phyloP scores from a whole-genome alignment of 2,329 filamentous ascomycete genomes.

The Talaromyces albobiverticillius region DNA sequence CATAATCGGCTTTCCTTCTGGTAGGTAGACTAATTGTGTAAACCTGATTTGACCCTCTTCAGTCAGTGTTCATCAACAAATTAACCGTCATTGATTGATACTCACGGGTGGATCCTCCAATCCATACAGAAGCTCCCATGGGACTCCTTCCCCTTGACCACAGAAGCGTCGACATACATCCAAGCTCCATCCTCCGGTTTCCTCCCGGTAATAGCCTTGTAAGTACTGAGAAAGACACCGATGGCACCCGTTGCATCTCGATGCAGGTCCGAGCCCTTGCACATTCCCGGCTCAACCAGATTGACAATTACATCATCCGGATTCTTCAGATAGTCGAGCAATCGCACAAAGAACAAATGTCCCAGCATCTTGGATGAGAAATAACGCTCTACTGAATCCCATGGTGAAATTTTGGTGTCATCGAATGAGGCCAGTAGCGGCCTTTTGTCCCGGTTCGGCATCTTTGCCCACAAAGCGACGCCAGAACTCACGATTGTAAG shows the following conservation, averaged over 20 bases:
- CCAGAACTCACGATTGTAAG: constrained; percentile 23
- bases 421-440: constrained; percentile 28
- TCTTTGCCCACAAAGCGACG: constrained; percentile 18
- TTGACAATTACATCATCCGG: constrained; percentile 46
- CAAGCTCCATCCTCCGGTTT: constrained; percentile 7
- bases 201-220: constrained; percentile 1
- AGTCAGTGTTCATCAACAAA: neutral
- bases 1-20: constrained; percentile 1
- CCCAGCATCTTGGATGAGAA: constrained; percentile 9
- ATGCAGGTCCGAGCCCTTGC: constrained; percentile 42
- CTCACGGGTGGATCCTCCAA: constrained; percentile 8
- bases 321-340: constrained; percentile 37
- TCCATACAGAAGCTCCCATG: constrained; percentile 9
- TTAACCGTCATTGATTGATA: neutral
- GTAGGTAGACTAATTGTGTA: constrained; percentile 3
- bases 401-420: neutral
- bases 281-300: constrained; percentile 45
- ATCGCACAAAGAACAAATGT: constrained; percentile 35
- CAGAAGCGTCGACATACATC: constrained; percentile 1
- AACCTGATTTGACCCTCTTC: neutral
- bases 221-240: neutral
- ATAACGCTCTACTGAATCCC: constrained; percentile 1
- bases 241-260: constrained; percentile 26
- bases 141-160: constrained; percentile 9
- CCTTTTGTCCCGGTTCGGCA: constrained; percentile 12